These are phyloP conservation scores for Pseudonectria foliicola DNA, from an alignment of 2,329 filamentous ascomycete species.

Conservation along the genomic window DNA sequence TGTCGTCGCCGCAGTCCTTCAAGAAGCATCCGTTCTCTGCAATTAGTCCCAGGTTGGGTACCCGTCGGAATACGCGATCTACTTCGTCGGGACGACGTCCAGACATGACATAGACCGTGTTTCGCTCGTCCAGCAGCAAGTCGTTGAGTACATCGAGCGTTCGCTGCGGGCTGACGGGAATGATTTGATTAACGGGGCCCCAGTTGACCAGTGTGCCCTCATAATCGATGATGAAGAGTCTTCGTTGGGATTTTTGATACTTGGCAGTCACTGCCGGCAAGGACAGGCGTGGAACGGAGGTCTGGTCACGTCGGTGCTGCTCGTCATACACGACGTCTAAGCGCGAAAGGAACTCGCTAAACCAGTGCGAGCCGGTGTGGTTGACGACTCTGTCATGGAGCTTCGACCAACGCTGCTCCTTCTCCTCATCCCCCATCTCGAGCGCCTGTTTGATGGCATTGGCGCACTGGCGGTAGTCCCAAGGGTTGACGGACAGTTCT, in stretches of 20 bases:
- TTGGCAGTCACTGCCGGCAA: constrained; percentile 54
- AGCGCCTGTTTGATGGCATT: constrained; percentile 78
- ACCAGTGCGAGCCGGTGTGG: constrained; percentile 83
- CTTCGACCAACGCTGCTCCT: constrained; percentile 64
- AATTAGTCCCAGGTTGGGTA: constrained; percentile 80
- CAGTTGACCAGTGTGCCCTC: constrained; percentile 88
- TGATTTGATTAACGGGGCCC: constrained; percentile 76
- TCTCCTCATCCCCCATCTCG: constrained; percentile 72
- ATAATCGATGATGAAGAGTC: constrained; percentile 87
- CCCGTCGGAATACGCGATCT: constrained; percentile 74
- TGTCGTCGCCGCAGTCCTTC: constrained; percentile 57
- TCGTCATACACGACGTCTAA: constrained; percentile 74
- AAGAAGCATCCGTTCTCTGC: constrained; percentile 94
- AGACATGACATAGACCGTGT: constrained; percentile 92
- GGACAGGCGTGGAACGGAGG: constrained; percentile 78
- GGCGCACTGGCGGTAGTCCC: constrained; percentile 86
- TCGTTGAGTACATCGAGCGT: constrained; percentile 79
- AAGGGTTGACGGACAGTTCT: constrained; percentile 84
- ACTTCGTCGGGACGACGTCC: constrained; percentile 81
- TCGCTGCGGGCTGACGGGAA: constrained; percentile 75
- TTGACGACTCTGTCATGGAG: constrained; percentile 67
- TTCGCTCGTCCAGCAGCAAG: constrained; percentile 69
- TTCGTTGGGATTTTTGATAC: constrained; percentile 59
- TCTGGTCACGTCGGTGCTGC: constrained; percentile 77
- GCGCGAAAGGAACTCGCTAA: constrained; percentile 63